These are phyloP conservation scores for Rosa persica DNA, from an alignment of 306 rosid species.

Conservation along the genomic window DNA sequence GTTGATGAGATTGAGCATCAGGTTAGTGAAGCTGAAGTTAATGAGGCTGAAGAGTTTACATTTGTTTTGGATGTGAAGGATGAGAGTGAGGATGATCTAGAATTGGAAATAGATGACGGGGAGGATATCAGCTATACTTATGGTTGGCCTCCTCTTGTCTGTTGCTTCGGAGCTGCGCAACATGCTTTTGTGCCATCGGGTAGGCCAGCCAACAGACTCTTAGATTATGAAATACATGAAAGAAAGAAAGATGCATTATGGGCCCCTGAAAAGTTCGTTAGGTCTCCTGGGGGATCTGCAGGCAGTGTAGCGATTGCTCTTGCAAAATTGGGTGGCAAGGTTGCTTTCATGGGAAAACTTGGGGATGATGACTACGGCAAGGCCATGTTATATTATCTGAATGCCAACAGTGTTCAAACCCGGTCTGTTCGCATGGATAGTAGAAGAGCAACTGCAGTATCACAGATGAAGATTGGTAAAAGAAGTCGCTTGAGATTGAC, in stretches of 20 bases:
- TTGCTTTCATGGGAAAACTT: slow-evolving; percentile 96
- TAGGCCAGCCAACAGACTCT: slow-evolving; percentile 78
- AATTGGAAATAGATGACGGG: slow-evolving; percentile 53
- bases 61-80: slow-evolving; percentile 46
- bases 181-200: slow-evolving; percentile 92
- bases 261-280: slow-evolving; percentile 74
- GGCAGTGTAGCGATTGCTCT: slow-evolving; percentile 90
- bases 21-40: slow-evolving; percentile 42
- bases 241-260: slow-evolving; percentile 67
- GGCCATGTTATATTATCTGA: slow-evolving; percentile 79
- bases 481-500: slow-evolving; percentile 66
- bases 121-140: slow-evolving; percentile 77
- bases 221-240: slow-evolving; percentile 73
- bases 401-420: slow-evolving; percentile 76
- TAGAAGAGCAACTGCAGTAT: slow-evolving; percentile 61
- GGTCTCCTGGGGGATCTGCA: slow-evolving; percentile 87
- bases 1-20: slow-evolving; percentile 36
- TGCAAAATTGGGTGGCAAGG: slow-evolving; percentile 87
- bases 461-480: slow-evolving; percentile 80
- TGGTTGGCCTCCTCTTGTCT: slow-evolving; percentile 97
- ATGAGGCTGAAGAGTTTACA: slow-evolving; percentile 50
- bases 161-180: slow-evolving; percentile 94
- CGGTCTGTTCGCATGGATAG: slow-evolving; percentile 72
- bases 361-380: slow-evolving; percentile 84
- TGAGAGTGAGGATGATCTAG: slow-evolving; percentile 52